phyloP scores from a whole-genome alignment of 129 eudicot genomes.

The Ambrosia trifida region DNA sequence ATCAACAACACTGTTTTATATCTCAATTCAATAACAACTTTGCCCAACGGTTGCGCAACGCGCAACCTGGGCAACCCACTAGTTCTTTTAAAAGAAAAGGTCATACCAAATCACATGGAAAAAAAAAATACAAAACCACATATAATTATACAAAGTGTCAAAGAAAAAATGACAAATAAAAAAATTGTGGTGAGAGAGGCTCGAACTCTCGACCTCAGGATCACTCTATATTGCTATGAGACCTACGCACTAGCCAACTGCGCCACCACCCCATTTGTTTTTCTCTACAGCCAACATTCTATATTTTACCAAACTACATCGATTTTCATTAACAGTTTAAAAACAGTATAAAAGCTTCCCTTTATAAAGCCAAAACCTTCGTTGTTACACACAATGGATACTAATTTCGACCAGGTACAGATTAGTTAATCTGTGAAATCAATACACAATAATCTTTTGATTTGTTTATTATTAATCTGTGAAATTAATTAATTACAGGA shows the following conservation, averaged over 20 bases:
- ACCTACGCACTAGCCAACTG: slow-evolving; percentile 99
- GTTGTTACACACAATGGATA: slow-evolving; percentile 41
- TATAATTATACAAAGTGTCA: too few relatives aligned
- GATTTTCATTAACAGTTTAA: not conserved
- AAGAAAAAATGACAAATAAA: not conserved
- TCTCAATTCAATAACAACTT: too few relatives aligned
- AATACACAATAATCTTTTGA: too few relatives aligned
- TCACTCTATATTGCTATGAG: slow-evolving; percentile 18
- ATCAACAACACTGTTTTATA: too few relatives aligned
- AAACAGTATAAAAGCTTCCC: not conserved
- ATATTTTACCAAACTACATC: not conserved
- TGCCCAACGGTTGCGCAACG: too few relatives aligned
- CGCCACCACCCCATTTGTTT: slow-evolving; percentile 83
- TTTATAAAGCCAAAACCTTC: not conserved
- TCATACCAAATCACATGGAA: too few relatives aligned
- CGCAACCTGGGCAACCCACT: too few relatives aligned
- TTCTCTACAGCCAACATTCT: too few relatives aligned
- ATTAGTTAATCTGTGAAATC: not conserved
- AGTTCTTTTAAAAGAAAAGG: too few relatives aligned
- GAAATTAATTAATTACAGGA: slow-evolving; percentile 43
- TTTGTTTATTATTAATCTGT: not conserved
- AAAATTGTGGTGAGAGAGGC: slow-evolving; percentile 45
- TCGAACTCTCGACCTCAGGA: slow-evolving; percentile 63
- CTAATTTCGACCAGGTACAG: slow-evolving; percentile 55
- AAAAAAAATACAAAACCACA: too few relatives aligned